Percentiles rank a stretch among this genome's conserved stretches.
Conservation (phyloP, 2,329 filamentous ascomycete genomes). For the Sclerotinia borealis region DNA sequence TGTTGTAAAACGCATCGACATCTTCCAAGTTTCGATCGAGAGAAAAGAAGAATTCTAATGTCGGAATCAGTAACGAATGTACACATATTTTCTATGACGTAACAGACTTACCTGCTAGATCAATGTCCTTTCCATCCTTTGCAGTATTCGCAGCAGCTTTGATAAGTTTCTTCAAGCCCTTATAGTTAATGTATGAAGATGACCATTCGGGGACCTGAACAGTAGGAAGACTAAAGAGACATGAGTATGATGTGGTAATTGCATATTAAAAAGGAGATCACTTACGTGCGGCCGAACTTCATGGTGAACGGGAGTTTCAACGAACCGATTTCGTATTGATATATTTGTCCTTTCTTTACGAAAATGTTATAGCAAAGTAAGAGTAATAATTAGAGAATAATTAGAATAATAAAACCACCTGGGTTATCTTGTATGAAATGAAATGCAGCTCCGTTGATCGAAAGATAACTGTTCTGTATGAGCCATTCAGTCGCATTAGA, state of each 20-base stretch:
- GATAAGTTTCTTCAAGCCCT: constrained; percentile 90
- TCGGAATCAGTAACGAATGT: constrained; percentile 25
- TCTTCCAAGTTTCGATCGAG: constrained; percentile 96
- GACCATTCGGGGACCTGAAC: constrained; percentile 88
- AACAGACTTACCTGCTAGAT: constrained; percentile 71
- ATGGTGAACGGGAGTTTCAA: constrained; percentile 37
- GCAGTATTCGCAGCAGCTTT: constrained; percentile 63
- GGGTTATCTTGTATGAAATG: constrained; percentile 22
- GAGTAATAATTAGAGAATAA: background rate
- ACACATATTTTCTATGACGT: constrained; percentile 27
- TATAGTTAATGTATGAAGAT: constrained; percentile 80
- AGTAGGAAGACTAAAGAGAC: constrained; percentile 53
- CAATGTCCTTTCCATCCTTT: constrained; percentile 66
- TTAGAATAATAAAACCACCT: background rate
- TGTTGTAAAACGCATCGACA: constrained; percentile 95
- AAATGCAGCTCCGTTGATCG: constrained; percentile 27
- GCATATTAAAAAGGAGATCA: background rate
- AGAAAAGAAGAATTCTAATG: constrained; percentile 87
- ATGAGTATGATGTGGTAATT: background rate
- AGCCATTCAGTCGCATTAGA: constrained; percentile 29
- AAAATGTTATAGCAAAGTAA: background rate
- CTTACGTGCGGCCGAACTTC: constrained; percentile 60
- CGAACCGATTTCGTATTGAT: background rate
- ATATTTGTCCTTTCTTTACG: background rate
- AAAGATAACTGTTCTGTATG: constrained; percentile 21